Conservation (phyloP, 106 monocot genomes). For the Dactylorhiza incarnata region DNA sequence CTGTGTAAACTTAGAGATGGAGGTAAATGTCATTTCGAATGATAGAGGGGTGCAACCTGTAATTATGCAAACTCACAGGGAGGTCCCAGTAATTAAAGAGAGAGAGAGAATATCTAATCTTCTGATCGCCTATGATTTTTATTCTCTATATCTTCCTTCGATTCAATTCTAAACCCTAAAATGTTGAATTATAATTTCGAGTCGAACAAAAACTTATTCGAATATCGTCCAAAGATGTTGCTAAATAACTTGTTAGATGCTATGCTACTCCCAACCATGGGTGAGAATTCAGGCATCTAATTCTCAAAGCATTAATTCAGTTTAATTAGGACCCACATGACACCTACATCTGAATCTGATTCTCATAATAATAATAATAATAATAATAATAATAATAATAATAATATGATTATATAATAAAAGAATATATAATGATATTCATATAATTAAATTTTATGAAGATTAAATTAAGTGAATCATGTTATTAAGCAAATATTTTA, state of each 20-base stretch:
- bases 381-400: neutral
- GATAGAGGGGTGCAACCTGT: too few relatives aligned
- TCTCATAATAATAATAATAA: neutral
- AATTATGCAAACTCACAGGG: too few relatives aligned
- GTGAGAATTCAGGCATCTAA: constrained; percentile 7
- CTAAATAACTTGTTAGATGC: too few relatives aligned
- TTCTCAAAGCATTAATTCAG: neutral
- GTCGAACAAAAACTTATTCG: neutral
- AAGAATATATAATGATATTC: neutral
- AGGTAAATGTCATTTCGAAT: too few relatives aligned
- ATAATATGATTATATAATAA: neutral
- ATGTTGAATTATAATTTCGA: neutral
- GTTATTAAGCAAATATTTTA: too few relatives aligned
- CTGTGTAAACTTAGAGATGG: too few relatives aligned
- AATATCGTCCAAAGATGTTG: neutral
- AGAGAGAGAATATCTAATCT: too few relatives aligned
- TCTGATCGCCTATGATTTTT: too few relatives aligned
- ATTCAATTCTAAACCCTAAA: neutral
- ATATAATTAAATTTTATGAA: neutral
- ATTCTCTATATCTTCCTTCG: neutral
- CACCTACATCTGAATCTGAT: constrained; percentile 1
- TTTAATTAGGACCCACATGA: neutral
- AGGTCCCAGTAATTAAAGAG: too few relatives aligned
- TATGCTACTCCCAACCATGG: too few relatives aligned
- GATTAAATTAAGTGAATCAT: too few relatives aligned